phyloP scores from a whole-genome alignment of 2,329 filamentous ascomycete genomes.

The Metarhizium rileyi region DNA sequence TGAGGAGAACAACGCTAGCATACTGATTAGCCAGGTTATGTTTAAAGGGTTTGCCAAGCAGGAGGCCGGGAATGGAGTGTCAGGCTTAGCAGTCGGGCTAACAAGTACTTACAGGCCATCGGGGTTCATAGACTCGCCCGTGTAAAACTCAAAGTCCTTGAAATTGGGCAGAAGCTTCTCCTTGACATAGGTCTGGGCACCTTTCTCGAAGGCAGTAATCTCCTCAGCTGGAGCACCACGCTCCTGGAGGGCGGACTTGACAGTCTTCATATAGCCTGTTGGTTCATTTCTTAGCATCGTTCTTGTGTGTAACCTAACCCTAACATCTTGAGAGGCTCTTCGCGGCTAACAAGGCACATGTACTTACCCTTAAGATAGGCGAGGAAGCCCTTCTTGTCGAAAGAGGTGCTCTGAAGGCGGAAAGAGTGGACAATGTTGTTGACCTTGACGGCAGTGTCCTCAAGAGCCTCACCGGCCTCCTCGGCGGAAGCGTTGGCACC shows the following conservation, averaged over 20 bases:
- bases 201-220: conserved; percentile 70
- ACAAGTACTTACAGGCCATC: conserved; percentile 71
- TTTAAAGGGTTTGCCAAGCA: background rate
- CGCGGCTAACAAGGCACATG: background rate
- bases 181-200: conserved; percentile 67
- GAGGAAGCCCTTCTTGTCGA: conserved; percentile 85
- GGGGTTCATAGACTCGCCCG: conserved; percentile 84
- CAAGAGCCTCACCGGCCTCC: conserved; percentile 68
- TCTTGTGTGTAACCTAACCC: background rate
- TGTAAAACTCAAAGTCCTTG: conserved; percentile 94
- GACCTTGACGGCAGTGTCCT: conserved; percentile 63
- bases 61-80: background rate
- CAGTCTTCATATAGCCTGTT: conserved; percentile 80
- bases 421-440: conserved; percentile 93
- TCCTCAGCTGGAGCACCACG: conserved; percentile 52
- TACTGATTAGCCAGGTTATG: conserved; percentile 2
- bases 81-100: too few species aligned
- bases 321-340: background rate
- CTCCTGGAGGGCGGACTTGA: conserved; percentile 62
- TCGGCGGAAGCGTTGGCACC: conserved; percentile 97
- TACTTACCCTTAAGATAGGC: conserved; percentile 71
- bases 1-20: conserved; percentile 73
- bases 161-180: conserved; percentile 73
- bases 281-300: background rate
- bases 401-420: conserved; percentile 67